A percentile compares a stretch with the other conserved stretches of the same genome.
phyloP scores from a whole-genome alignment of 1,284 basidiomycete genomes.

The Meripilus lineatus region DNA sequence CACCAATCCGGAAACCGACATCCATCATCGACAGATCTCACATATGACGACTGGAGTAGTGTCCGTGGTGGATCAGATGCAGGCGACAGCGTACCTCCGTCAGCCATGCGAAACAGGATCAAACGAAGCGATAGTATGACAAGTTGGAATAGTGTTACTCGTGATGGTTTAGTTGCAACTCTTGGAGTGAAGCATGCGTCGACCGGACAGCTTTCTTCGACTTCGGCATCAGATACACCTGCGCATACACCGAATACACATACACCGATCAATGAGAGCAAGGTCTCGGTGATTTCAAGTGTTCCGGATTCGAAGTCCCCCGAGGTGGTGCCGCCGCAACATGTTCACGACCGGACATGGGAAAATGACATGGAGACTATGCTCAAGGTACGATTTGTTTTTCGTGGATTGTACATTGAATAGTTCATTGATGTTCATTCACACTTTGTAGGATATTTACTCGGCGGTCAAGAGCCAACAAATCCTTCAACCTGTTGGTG shows the following conservation, averaged over 20 bases:
- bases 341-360: slow-evolving; percentile 65
- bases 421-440: slow-evolving; percentile 8
- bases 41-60: slow-evolving; percentile 63
- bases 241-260: slow-evolving; percentile 26
- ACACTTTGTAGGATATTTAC: slow-evolving; percentile 81
- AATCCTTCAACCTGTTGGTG: slow-evolving; percentile 76
- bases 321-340: slow-evolving; percentile 27
- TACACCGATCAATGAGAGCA: slow-evolving; percentile 37
- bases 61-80: slow-evolving; percentile 48
- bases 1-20: slow-evolving; percentile 44
- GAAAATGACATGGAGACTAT: slow-evolving; percentile 81
- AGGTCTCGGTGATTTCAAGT: slow-evolving; percentile 34
- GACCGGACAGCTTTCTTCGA: slow-evolving; percentile 20
- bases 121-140: slow-evolving; percentile 78
- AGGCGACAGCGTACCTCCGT: slow-evolving; percentile 37
- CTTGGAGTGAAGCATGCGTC: slow-evolving; percentile 27
- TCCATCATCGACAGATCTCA: slow-evolving; percentile 50
- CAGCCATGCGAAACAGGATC: no score
- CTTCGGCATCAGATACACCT: slow-evolving; percentile 25
- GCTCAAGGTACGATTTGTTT: slow-evolving; percentile 59
- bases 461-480: slow-evolving; percentile 85
- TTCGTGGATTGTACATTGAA: slow-evolving; percentile 7
- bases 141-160: slow-evolving; percentile 75
- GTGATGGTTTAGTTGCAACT: slow-evolving; percentile 41
- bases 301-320: slow-evolving; percentile 35